phyloP scores from a whole-genome alignment of 2,329 filamentous ascomycete genomes.

The Ophiostoma sp. region DNA sequence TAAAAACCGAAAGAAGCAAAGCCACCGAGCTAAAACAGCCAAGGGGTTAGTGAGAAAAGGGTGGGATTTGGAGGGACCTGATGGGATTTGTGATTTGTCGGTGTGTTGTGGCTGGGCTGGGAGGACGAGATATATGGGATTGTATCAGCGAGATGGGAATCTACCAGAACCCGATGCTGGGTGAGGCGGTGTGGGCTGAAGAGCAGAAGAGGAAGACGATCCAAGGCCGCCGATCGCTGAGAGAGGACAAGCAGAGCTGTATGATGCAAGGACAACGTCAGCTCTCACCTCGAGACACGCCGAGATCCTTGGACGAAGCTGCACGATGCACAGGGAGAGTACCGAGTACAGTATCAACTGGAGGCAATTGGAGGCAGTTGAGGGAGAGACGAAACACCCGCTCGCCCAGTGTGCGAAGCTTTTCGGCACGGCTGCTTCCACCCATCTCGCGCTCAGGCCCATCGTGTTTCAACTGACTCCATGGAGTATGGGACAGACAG shows the following conservation, averaged over 20 bases:
- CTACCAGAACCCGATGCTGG: neutral
- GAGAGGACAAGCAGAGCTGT: too few relatives aligned
- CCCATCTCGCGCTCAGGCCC: neutral
- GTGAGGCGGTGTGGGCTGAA: neutral
- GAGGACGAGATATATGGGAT: neutral
- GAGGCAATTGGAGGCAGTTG: neutral
- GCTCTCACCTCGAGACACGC: neutral
- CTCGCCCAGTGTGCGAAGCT: neutral
- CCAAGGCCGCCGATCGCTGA: neutral
- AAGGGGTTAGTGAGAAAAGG: neutral
- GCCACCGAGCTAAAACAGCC: neutral
- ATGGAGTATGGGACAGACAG: neutral
- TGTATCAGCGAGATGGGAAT: neutral
- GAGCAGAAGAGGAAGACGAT: neutral
- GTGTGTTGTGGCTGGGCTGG: neutral
- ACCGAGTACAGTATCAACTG: too few relatives aligned
- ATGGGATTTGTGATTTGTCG: neutral
- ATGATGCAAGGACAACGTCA: neutral
- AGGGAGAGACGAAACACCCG: neutral
- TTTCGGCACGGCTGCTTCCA: neutral
- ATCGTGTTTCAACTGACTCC: neutral
- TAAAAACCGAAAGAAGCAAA: constrained; percentile 1
- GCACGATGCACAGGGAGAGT: neutral
- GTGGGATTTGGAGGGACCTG: constrained; percentile 7
- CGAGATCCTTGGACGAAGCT: neutral